phyloP scores from a whole-genome alignment of 1,284 basidiomycete species.

The Ustilago xerochloae region DNA sequence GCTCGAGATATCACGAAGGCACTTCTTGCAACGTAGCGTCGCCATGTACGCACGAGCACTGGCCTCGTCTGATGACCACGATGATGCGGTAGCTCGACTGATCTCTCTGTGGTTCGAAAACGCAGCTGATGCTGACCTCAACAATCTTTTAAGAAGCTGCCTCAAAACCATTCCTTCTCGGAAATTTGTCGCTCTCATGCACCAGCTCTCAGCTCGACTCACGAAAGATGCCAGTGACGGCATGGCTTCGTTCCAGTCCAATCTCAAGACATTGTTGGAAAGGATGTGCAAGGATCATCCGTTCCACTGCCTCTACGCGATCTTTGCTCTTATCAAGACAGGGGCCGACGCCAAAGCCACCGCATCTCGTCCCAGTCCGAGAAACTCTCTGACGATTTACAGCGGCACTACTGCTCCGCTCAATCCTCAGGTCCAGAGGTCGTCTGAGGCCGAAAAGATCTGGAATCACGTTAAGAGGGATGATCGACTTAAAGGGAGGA shows the following conservation, averaged over 20 bases:
- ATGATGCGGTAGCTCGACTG: slow-evolving; percentile 81
- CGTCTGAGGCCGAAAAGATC: slow-evolving; percentile 77
- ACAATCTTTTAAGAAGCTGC: slow-evolving; percentile 72
- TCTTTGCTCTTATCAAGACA: slow-evolving; percentile 74
- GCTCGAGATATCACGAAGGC: slow-evolving; percentile 60
- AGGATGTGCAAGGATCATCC: slow-evolving; percentile 90
- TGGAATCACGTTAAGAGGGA: slow-evolving; percentile 75
- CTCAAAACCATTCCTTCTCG: slow-evolving; percentile 80
- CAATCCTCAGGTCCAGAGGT: slow-evolving; percentile 69
- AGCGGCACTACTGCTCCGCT: slow-evolving; percentile 4
- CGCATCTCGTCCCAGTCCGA: slow-evolving; percentile 6
- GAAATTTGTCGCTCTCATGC: slow-evolving; percentile 89
- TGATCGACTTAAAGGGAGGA: slow-evolving; percentile 68
- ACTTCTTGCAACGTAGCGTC: slow-evolving; percentile 80
- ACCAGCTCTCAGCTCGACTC: slow-evolving; percentile 90
- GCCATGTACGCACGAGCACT: slow-evolving; percentile 85
- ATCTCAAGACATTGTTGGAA: slow-evolving; percentile 76
- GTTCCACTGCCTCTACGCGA: slow-evolving; percentile 90
- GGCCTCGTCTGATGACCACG: slow-evolving; percentile 76
- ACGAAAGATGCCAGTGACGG: slow-evolving; percentile 65
- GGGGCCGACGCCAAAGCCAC: slow-evolving; percentile 38
- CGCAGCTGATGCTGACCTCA: slow-evolving; percentile 75
- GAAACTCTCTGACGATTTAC: slow-evolving; percentile 10
- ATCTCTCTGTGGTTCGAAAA: slow-evolving; percentile 92
- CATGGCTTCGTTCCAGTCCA: slow-evolving; percentile 72